Conservation (phyloP, 140 eudicot genomes). For the Oenanthe javanica region DNA sequence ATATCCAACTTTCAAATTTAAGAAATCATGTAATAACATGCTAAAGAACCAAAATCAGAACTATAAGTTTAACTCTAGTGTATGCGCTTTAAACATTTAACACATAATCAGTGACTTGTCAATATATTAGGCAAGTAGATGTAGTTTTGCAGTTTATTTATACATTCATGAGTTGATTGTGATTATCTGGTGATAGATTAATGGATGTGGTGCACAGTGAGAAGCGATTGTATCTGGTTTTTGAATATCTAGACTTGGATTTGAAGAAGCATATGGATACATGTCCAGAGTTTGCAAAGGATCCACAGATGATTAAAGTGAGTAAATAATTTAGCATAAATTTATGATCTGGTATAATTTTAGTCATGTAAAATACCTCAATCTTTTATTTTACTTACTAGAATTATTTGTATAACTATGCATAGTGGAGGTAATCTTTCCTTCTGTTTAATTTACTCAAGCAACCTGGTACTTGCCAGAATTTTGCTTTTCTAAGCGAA, state of each 20-base stretch:
- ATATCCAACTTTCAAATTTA: no score
- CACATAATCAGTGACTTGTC: background rate
- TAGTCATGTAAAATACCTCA: background rate
- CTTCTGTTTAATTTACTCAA: background rate
- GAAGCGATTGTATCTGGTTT: slow-evolving; percentile 82
- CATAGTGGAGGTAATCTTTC: background rate
- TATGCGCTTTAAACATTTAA: background rate
- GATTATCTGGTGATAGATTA: slow-evolving; percentile 38
- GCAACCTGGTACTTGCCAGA: no score
- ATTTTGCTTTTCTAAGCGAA: no score
- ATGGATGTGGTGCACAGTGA: slow-evolving; percentile 92
- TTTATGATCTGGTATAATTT: no score
- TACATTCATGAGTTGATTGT: background rate
- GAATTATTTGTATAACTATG: no score
- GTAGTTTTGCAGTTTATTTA: no score
- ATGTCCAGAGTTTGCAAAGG: slow-evolving; percentile 75
- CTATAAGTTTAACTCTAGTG: background rate
- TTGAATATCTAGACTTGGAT: slow-evolving; percentile 87
- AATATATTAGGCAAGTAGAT: background rate
- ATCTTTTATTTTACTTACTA: background rate
- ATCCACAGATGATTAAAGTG: slow-evolving; percentile 72
- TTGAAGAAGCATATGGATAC: slow-evolving; percentile 93
- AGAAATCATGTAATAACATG: no score
- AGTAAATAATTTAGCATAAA: slow-evolving; percentile 20
- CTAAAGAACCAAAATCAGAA: no score